A percentile compares a stretch with the other conserved stretches of the same genome.
These are phyloP conservation scores for Arachnomyces sp. DNA, from an alignment of 2,329 filamentous ascomycete genomes.

Conservation along the genomic window DNA sequence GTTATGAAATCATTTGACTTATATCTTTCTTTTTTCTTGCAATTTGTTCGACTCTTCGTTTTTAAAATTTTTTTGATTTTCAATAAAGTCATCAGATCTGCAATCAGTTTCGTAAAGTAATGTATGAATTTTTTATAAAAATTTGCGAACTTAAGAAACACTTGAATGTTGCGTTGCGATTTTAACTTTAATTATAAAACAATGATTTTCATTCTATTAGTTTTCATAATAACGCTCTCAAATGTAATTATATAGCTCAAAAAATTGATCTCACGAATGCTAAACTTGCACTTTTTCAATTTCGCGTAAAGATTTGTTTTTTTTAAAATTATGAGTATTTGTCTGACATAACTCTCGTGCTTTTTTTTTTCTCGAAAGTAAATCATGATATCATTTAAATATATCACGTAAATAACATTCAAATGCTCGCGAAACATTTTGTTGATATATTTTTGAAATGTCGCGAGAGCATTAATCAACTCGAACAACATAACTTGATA, in stretches of 20 bases:
- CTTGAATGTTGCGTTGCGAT: background rate
- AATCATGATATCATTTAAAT: conserved; percentile 5
- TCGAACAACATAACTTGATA: conserved; percentile 2
- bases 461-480: background rate
- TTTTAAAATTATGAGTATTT: conserved; percentile 5
- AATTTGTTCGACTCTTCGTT: too few species aligned
- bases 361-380: conserved; percentile 4
- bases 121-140: conserved; percentile 26
- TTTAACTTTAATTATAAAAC: conserved; percentile 15
- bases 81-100: conserved; percentile 11
- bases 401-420: background rate
- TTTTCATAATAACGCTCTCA: conserved; percentile 13
- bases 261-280: conserved; percentile 7
- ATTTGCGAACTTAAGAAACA: conserved; percentile 24
- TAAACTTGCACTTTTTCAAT: conserved; percentile 12
- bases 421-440: too few species aligned
- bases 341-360: conserved; percentile 6
- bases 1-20: conserved; percentile 4
- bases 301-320: conserved; percentile 6
- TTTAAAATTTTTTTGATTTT: background rate
- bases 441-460: background rate
- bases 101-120: conserved; percentile 13
- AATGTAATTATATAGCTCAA: conserved; percentile 12
- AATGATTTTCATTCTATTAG: conserved; percentile 12
- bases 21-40: background rate